These are phyloP conservation scores for Penicillium flavigenum DNA, from an alignment of 495 filamentous ascomycete genomes.

Conservation along the genomic window DNA sequence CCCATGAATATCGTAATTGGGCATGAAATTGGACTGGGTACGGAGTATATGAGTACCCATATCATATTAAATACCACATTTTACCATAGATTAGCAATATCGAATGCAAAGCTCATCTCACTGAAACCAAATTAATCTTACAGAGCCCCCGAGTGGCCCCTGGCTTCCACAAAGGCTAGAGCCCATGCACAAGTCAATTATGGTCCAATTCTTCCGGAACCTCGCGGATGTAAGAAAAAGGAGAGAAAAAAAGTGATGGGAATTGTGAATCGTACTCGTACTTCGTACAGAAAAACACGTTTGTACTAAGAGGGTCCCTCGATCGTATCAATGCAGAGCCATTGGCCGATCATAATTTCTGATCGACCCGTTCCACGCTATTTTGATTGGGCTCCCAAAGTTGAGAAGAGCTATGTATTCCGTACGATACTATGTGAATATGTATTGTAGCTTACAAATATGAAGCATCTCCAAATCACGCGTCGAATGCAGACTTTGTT, in stretches of 20 bases:
- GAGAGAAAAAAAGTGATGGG: not conserved
- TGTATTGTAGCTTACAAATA: not conserved
- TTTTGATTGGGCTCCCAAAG: not conserved
- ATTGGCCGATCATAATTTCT: constrained; percentile 8
- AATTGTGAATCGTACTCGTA: not conserved
- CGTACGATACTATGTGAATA: too few relatives aligned
- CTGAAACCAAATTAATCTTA: constrained; percentile 8
- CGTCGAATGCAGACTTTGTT: not conserved
- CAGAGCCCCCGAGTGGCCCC: not conserved
- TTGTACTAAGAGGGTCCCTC: not conserved
- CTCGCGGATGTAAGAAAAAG: constrained; percentile 3
- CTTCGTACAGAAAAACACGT: not conserved
- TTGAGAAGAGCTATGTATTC: not conserved
- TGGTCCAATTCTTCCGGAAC: constrained; percentile 1
- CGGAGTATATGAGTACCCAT: not conserved
- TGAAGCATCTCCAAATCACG: not conserved
- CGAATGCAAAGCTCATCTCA: not conserved
- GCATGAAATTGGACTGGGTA: not conserved
- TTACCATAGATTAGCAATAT: constrained; percentile 3
- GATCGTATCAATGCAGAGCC: not conserved
- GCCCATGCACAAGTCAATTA: not conserved
- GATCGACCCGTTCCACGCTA: not conserved
- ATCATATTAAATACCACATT: not conserved
- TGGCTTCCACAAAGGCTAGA: not conserved
- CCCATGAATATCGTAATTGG: not conserved